phyloP scores from a whole-genome alignment of 164 flowering plant species.

The Stephania yunnanensis region DNA sequence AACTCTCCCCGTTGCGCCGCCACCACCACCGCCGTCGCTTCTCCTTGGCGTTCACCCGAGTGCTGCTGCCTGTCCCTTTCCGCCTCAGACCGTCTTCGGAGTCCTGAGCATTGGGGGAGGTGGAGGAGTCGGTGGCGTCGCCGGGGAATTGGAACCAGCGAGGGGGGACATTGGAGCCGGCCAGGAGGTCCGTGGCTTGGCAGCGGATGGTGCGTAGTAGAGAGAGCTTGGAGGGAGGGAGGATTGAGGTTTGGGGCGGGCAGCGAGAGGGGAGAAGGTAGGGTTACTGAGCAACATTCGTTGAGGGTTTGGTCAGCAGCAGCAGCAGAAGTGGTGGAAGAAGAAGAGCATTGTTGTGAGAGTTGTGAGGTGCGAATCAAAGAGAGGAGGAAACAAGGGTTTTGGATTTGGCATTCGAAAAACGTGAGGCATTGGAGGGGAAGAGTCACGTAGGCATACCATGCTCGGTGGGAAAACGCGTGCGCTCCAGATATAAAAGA shows the following conservation, averaged over 20 bases:
- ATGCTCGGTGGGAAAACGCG: too few species aligned
- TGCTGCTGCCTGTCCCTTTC: constrained; percentile 8
- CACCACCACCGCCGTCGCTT: constrained; percentile 87
- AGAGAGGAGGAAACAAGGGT: too few species aligned
- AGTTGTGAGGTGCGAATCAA: too few species aligned
- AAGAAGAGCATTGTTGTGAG: not conserved
- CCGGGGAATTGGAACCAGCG: constrained; percentile 34
- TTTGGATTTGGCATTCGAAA: too few species aligned
- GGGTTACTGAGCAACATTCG: constrained; percentile 44
- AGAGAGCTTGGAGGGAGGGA: constrained; percentile 7
- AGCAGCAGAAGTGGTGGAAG: not conserved
- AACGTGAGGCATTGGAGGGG: too few species aligned
- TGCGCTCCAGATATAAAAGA: too few species aligned
- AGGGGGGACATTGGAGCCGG: constrained; percentile 30
- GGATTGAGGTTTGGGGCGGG: constrained; percentile 14
- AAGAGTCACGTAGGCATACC: too few species aligned
- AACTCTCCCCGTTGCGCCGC: constrained; percentile 86
- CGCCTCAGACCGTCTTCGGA: constrained; percentile 17
- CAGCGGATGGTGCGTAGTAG: constrained; percentile 25
- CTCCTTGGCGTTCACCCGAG: constrained; percentile 56
- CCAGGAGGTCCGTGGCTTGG: constrained; percentile 40
- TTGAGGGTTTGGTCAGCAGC: not conserved
- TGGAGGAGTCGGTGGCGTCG: constrained; percentile 22
- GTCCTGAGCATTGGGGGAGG: constrained; percentile 16
- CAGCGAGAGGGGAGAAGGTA: constrained; percentile 15